phyloP scores from a whole-genome alignment of 805 yeast genomes.

The Monosporozyma aerobia region DNA sequence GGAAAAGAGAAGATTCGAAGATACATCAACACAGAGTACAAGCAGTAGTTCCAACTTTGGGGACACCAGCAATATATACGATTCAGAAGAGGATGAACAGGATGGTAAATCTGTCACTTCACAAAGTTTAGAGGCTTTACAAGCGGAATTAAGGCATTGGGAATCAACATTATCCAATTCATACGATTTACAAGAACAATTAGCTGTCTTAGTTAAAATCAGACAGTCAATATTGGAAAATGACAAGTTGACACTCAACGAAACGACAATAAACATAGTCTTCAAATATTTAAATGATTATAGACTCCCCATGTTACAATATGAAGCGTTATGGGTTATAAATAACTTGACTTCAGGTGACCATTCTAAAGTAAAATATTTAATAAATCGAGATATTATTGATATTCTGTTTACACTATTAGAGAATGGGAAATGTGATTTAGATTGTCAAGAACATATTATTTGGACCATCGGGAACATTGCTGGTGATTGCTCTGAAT shows the following conservation, averaged over 20 bases:
- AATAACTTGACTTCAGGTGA: conserved; percentile 92
- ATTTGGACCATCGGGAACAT: conserved; percentile 98
- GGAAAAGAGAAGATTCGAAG: conserved; percentile 79
- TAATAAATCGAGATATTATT: conserved; percentile 84
- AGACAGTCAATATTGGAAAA: conserved; percentile 86
- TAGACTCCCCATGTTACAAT: conserved; percentile 74
- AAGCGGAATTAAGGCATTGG: conserved; percentile 41
- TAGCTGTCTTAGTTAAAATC: conserved; percentile 80
- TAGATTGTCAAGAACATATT: conserved; percentile 92
- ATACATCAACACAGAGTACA: conserved; percentile 13
- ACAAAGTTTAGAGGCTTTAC: conserved; percentile 33
- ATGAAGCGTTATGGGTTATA: conserved; percentile 97
- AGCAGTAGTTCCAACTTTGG: conserved; percentile 4
- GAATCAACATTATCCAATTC: conserved; percentile 35
- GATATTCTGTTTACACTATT: conserved; percentile 76
- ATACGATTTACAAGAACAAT: conserved; percentile 71
- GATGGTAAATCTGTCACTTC: conserved; percentile 11
- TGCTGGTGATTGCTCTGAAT: conserved; percentile 86
- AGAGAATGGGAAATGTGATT: conserved; percentile 48
- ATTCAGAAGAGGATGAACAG: conserved; percentile 34
- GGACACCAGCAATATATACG: conserved; percentile 40
- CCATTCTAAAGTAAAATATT: conserved; percentile 76
- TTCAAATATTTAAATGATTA: background rate
- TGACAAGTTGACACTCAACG: conserved; percentile 37
- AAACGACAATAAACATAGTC: background rate